Conservation (phyloP, 192 early-diverging fungal genomes). For the Funneliformis mosseae region DNA sequence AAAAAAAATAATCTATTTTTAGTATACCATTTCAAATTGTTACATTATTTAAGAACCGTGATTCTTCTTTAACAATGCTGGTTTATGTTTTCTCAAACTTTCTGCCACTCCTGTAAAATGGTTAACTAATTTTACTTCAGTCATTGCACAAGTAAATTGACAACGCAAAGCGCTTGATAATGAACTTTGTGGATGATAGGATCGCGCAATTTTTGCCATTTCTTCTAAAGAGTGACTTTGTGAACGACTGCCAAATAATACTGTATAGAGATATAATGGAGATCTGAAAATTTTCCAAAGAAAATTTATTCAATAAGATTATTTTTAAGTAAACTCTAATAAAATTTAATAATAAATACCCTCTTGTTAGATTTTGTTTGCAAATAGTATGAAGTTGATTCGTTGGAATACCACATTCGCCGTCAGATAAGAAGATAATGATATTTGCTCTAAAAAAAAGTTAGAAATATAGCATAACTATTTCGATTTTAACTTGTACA, state of each 20-base stretch:
- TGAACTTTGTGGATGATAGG: background rate
- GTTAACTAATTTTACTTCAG: slow-evolving; percentile 6
- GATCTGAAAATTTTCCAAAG: background rate
- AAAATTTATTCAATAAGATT: background rate
- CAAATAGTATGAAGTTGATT: slow-evolving; percentile 3
- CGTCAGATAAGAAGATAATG: slow-evolving; percentile 36
- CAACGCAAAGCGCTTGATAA: background rate
- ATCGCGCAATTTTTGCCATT: slow-evolving; percentile 22
- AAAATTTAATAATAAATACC: slow-evolving; percentile 1
- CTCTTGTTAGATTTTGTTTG: background rate
- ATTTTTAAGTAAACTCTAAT: background rate
- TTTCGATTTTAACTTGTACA: background rate
- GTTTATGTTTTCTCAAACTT: slow-evolving; percentile 30
- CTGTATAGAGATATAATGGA: slow-evolving; percentile 26
- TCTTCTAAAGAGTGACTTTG: slow-evolving; percentile 1
- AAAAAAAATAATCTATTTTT: no score
- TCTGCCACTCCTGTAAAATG: slow-evolving; percentile 22
- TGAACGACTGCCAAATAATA: background rate
- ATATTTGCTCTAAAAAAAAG: slow-evolving; percentile 22
- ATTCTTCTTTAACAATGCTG: slow-evolving; percentile 17
- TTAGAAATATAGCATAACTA: background rate
- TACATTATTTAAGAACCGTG: background rate
- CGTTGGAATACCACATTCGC: background rate
- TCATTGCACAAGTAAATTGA: background rate
- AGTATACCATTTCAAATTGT: no score